These are phyloP conservation scores for Lipomyces lipofer DNA, from an alignment of 805 yeast genomes.

Conservation along the genomic window DNA sequence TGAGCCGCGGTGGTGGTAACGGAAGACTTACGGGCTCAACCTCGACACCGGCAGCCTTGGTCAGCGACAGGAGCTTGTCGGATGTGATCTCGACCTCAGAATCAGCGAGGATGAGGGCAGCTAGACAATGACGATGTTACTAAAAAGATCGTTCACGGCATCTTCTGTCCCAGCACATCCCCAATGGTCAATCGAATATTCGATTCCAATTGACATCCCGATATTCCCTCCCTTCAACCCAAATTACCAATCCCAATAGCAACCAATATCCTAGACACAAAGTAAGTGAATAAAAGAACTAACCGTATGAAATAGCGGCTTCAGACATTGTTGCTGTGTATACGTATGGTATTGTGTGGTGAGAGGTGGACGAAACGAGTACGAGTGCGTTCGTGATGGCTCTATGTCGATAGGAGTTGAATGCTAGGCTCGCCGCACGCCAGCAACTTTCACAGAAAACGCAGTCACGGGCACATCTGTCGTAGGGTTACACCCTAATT, in stretches of 20 bases:
- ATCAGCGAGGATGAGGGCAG: conserved; percentile 97
- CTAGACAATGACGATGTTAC: conserved; percentile 48
- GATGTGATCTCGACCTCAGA: conserved; percentile 92
- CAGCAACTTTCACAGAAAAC: neutral
- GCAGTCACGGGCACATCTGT: neutral
- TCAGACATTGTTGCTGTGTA: conserved; percentile 43
- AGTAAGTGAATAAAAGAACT: neutral
- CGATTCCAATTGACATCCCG: no score
- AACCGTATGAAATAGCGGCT: conserved; percentile 82
- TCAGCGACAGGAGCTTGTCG: conserved; percentile 75
- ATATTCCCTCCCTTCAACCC: no score
- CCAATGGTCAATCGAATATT: no score
- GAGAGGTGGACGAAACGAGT: neutral
- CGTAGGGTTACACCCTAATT: neutral
- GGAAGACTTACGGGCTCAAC: conserved; percentile 58
- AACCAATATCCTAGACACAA: neutral
- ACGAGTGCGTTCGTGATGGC: neutral
- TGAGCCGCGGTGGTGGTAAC: no score
- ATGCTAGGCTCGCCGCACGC: neutral
- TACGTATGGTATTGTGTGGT: neutral
- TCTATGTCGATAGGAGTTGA: neutral
- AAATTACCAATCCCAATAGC: no score
- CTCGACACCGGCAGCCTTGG: conserved; percentile 79
- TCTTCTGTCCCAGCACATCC: no score
- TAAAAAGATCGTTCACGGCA: no score